Base-by-base conservation (phyloP, 495 filamentous ascomycete species). In the Tuber calosporum region DNA sequence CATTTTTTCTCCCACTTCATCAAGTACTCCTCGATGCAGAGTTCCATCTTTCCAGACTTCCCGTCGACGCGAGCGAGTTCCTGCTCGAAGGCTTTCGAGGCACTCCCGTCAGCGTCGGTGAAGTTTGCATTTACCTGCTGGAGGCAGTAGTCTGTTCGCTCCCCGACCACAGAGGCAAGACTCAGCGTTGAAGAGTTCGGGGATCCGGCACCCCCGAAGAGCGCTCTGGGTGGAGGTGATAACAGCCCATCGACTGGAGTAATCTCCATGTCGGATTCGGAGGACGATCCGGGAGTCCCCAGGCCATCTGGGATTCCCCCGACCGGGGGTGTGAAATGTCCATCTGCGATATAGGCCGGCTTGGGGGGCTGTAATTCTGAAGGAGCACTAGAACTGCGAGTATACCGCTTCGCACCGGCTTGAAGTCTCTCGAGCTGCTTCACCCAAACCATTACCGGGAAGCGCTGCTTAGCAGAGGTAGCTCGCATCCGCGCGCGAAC, bases 401-500 rank as follows among this genome's bases (percentile, higher is more conserved):
- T 62, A 30, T 62, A 36, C 40, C 38, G 68, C 69, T 53, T 69
- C 48, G 73, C 85, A 85, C 86, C 87, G 26, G 85, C 84, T 78
- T 90, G 87, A 19, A 90, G 83, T 40, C 86, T 86, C 53, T 89
- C 89, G 45, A 90, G 76, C 77, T 88, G 86, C 76, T 89, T 86
- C 45, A 89, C 82, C 89, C 89, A 90, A 73, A 90, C 88, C 2
- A 87, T 88, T 36, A 90, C 90, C 11, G 91, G 91, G 83, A 93
- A 93, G 11, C 91, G 87, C 76, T 93, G 91, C 77, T 89, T 89
- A 3, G 89, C 90, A n/a, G 90, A 91, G 39, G 89, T 86, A 62
- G 91, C 91, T 70, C 91, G 85, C 91, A 93, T 92, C 80, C 87
- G 86, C 0, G 88, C 87, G 68, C 91, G 82, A 40, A 84, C 84